These are phyloP conservation scores for Aspergillus tanneri DNA, from an alignment of 2,329 filamentous ascomycete genomes.

Conservation along the genomic window DNA sequence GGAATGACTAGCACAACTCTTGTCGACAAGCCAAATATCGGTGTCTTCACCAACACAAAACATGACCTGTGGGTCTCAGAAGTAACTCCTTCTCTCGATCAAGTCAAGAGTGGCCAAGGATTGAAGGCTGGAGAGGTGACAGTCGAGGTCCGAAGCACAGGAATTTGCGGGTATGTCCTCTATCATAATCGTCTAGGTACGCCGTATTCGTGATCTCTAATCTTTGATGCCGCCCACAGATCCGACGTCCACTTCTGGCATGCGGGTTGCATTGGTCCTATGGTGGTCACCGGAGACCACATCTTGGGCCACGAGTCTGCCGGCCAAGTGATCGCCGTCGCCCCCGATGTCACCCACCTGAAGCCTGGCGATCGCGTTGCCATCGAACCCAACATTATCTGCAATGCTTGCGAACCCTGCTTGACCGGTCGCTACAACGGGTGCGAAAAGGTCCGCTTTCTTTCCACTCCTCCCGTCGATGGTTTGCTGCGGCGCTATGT, in stretches of 20 bases:
- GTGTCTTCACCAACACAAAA: slow-evolving; percentile 89
- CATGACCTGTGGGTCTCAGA: slow-evolving; percentile 89
- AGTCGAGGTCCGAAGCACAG: slow-evolving; percentile 85
- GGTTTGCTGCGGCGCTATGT: slow-evolving; percentile 89
- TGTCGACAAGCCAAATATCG: slow-evolving; percentile 80
- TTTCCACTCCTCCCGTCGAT: slow-evolving; percentile 85
- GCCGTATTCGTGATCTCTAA: slow-evolving; percentile 10
- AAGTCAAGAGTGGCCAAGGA: slow-evolving; percentile 64
- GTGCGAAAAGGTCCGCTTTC: slow-evolving; percentile 80
- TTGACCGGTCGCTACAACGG: slow-evolving; percentile 93
- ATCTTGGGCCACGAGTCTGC: slow-evolving; percentile 94
- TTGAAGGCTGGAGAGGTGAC: slow-evolving; percentile 83
- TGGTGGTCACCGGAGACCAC: slow-evolving; percentile 86
- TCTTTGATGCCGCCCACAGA: slow-evolving; percentile 44
- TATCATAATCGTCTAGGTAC: background rate
- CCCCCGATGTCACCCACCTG: slow-evolving; percentile 70
- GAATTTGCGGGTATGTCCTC: slow-evolving; percentile 78
- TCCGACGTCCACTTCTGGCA: slow-evolving; percentile 98
- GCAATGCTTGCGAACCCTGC: slow-evolving; percentile 85
- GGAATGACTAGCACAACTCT: slow-evolving; percentile 33
- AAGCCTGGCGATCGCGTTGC: slow-evolving; percentile 87
- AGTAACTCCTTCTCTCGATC: slow-evolving; percentile 72
- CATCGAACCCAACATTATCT: slow-evolving; percentile 91
- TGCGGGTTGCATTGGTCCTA: slow-evolving; percentile 89
- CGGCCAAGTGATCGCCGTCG: slow-evolving; percentile 69